phyloP scores from a whole-genome alignment of 179 eudicot genomes.

The Camellia oleifera region DNA sequence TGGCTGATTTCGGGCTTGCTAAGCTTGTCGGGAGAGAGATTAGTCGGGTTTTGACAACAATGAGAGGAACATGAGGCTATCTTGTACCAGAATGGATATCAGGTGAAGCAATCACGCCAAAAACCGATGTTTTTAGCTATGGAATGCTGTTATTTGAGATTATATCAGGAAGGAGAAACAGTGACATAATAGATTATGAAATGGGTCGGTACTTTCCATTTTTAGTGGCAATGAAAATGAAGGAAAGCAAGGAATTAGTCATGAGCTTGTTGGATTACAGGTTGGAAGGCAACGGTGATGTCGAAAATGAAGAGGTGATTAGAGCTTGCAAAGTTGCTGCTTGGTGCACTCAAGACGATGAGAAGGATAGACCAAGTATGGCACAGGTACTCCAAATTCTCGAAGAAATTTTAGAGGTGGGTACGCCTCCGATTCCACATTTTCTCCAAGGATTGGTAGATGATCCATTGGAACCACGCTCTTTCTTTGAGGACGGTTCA shows the following conservation, averaged over 20 bases:
- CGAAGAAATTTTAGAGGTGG: slow-evolving; percentile 45
- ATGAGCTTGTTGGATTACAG: slow-evolving; percentile 33
- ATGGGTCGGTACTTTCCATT: slow-evolving; percentile 2
- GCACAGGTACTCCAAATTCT: slow-evolving; percentile 63
- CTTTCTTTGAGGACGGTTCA: too few relatives aligned
- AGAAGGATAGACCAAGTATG: slow-evolving; percentile 49
- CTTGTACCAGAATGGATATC: slow-evolving; percentile 79
- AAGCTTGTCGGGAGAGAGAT: slow-evolving; percentile 69
- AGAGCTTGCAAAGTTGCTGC: slow-evolving; percentile 49
- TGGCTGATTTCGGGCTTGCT: slow-evolving; percentile 69
- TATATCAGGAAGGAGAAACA: slow-evolving; percentile 52
- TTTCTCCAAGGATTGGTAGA: too few relatives aligned
- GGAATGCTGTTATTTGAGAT: slow-evolving; percentile 71
- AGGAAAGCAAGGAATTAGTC: slow-evolving; percentile 32
- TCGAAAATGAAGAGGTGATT: slow-evolving; percentile 23
- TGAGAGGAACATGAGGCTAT: slow-evolving; percentile 73
- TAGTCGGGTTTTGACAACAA: slow-evolving; percentile 61
- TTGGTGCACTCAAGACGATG: slow-evolving; percentile 71
- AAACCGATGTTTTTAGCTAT: slow-evolving; percentile 66
- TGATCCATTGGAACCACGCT: too few relatives aligned
- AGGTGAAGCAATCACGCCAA: slow-evolving; percentile 54
- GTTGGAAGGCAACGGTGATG: slow-evolving; percentile 36
- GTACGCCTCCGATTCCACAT: too few relatives aligned
- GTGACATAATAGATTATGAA: slow-evolving; percentile 7
- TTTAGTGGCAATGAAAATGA: slow-evolving; percentile 36